A percentile compares a stretch with the other conserved stretches of the same genome.
Evolutionary conservation across 805 yeast species (phyloP).

Genomic region (Metschnikowia chrysomelidarum): DNA sequence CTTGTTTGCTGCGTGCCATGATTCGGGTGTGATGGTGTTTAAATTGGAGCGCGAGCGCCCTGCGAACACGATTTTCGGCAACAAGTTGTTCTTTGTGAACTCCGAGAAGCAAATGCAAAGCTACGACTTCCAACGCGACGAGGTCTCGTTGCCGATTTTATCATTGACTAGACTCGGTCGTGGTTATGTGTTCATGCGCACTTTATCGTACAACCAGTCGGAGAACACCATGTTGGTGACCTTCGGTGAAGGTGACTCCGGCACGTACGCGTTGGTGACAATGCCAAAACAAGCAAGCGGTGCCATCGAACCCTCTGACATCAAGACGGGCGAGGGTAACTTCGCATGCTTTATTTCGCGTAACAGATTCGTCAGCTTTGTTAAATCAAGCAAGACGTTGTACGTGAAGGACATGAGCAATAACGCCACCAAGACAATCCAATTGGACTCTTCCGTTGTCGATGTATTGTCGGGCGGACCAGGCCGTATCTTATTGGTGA

Average conservation of each 20-base stretch:
- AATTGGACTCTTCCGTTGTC: conserved; percentile 61
- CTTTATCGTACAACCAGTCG: conserved; percentile 86
- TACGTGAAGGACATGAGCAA: conserved; percentile 83
- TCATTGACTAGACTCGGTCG: conserved; percentile 83
- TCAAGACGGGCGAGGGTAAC: conserved; percentile 76
- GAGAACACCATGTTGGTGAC: conserved; percentile 85
- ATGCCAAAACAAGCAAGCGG: conserved; percentile 87
- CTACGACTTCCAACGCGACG: conserved; percentile 65
- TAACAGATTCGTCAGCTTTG: conserved; percentile 85
- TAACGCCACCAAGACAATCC: conserved; percentile 76
- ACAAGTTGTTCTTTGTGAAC: conserved; percentile 72
- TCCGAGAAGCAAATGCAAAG: conserved; percentile 83
- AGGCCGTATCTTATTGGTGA: conserved; percentile 77
- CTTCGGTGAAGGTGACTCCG: conserved; percentile 66
- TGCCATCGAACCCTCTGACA: conserved; percentile 88
- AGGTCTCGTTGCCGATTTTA: conserved; percentile 71
- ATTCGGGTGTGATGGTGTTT: conserved; percentile 96
- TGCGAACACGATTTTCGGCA: conserved; percentile 72
- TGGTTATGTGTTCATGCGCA: conserved; percentile 81
- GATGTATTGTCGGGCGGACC: conserved; percentile 80
- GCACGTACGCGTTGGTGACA: conserved; percentile 68
- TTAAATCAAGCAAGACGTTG: conserved; percentile 60
- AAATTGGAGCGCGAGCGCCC: conserved; percentile 97
- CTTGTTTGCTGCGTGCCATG: conserved; percentile 95
- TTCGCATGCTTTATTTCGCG: conserved; percentile 91